Evolutionary conservation across 2,329 filamentous ascomycete genomes (phyloP).

Genomic region (Botrytis pseudocinerea): DNA sequence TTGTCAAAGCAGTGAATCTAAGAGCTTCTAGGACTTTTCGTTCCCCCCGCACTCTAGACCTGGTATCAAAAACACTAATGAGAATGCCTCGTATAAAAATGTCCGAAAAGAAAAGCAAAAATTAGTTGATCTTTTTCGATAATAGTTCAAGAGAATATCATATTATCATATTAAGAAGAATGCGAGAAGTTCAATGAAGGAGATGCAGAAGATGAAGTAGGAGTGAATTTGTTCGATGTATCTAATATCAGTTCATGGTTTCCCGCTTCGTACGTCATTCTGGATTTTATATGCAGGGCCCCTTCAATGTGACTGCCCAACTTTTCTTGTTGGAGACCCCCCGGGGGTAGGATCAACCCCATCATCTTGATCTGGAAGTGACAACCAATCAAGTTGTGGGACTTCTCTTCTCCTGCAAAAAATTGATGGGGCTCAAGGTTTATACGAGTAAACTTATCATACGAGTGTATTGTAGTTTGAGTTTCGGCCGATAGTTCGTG

Average conservation of each 20-base stretch:
- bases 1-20: background rate
- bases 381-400: background rate
- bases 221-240: background rate
- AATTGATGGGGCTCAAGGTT: background rate
- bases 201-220: constrained; percentile 1
- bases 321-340: background rate
- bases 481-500: background rate
- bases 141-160: background rate
- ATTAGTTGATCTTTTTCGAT: background rate
- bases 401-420: background rate
- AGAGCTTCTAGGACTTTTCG: background rate
- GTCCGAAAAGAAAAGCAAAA: background rate
- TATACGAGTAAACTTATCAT: background rate
- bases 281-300: constrained; percentile 1
- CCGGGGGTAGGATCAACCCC: background rate
- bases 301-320: constrained; percentile 1
- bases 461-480: background rate
- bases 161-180: background rate
- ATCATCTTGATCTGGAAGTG: background rate
- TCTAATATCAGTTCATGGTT: background rate
- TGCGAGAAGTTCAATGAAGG: background rate
- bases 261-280: constrained; percentile 2
- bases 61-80: background rate
- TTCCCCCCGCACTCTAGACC: background rate
- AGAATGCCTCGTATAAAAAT: background rate